These are phyloP conservation scores for Sporothrix mexicana DNA, from an alignment of 2,329 filamentous ascomycete species.

Conservation along the genomic window DNA sequence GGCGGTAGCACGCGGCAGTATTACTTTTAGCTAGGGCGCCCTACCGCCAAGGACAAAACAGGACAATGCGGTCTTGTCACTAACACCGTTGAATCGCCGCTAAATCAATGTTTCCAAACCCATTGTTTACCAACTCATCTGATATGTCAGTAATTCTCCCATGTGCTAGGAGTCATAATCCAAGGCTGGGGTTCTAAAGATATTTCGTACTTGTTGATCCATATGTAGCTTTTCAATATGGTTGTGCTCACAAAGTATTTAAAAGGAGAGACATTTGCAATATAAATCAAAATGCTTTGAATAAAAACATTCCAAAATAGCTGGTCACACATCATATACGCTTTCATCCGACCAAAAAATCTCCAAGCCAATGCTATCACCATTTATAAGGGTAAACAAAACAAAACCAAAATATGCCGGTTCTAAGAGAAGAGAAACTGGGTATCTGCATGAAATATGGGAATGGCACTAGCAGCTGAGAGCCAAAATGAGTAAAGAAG, in stretches of 20 bases:
- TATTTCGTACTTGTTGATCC: neutral
- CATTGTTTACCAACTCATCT: neutral
- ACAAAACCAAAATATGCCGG: neutral
- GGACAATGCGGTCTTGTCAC: neutral
- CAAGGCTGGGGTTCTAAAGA: no score
- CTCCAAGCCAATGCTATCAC: neutral
- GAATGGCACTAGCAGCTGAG: conserved; percentile 6
- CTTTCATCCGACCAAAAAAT: neutral
- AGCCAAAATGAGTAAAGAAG: neutral
- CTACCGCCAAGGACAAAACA: no score
- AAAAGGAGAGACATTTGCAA: neutral
- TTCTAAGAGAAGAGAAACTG: conserved; percentile 24
- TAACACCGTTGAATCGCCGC: neutral
- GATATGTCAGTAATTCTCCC: no score
- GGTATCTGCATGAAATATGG: conserved; percentile 25
- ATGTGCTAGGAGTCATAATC: no score
- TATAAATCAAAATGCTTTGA: neutral
- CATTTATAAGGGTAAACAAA: neutral
- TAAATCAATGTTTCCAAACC: neutral
- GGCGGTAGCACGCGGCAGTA: conserved; percentile 31
- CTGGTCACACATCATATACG: neutral
- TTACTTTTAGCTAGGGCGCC: conserved; percentile 11
- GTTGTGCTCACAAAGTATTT: neutral
- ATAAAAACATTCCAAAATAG: neutral
- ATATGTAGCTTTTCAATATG: neutral